A percentile compares a stretch with the other conserved stretches of the same genome.
phyloP scores from a whole-genome alignment of 352 stramenopile genomes.

The Elongisporangium anandrum region DNA sequence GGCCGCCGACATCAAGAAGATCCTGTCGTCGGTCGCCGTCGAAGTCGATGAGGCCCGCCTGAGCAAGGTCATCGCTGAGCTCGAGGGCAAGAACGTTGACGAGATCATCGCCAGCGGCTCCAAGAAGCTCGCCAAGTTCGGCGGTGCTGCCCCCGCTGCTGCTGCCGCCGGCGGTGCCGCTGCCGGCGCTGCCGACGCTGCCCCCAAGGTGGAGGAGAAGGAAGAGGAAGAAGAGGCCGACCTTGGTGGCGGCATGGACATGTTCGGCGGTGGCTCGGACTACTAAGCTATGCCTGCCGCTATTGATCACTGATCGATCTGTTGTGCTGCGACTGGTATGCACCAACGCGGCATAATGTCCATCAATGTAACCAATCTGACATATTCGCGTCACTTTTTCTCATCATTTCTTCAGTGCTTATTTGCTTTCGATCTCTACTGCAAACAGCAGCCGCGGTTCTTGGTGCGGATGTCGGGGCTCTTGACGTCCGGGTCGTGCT shows the following conservation, averaged over 20 bases:
- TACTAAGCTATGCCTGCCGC: constrained; percentile 54
- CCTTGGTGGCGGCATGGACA: constrained; percentile 84
- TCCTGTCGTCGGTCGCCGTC: constrained; percentile 88
- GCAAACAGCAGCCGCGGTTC: constrained; percentile 48
- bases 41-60: constrained; percentile 81
- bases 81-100: constrained; percentile 82
- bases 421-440: constrained; percentile 15
- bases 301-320: neutral
- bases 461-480: constrained; percentile 53
- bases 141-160: constrained; percentile 48
- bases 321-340: neutral
- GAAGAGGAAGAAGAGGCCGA: constrained; percentile 85
- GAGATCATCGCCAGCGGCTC: constrained; percentile 78
- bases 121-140: constrained; percentile 82
- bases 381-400: constrained; percentile 9
- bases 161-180: constrained; percentile 45
- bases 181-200: constrained; percentile 38
- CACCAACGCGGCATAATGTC: neutral
- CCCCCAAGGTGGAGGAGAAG: constrained; percentile 62
- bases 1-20: constrained; percentile 88
- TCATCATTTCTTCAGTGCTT: neutral
- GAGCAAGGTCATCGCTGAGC: constrained; percentile 67
- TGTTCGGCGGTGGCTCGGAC: constrained; percentile 85
- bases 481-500: constrained; percentile 89
- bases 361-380: neutral